Percentiles rank a stretch among this genome's conserved stretches.
phyloP scores from a whole-genome alignment of 1,284 basidiomycete species.

The Melampsora americana region DNA sequence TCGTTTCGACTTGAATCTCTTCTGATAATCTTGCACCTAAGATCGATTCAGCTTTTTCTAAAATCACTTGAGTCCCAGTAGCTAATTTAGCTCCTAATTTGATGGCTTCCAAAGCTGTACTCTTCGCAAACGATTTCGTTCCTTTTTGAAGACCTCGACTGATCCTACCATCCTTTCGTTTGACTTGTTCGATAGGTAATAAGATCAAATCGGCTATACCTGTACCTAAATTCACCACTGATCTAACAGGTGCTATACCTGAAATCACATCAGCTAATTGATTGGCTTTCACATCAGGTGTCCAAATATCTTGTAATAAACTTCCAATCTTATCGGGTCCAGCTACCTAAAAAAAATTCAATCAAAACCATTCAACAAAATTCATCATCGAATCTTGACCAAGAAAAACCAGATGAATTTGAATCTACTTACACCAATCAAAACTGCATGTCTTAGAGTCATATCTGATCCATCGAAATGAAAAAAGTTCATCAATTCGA shows the following conservation, averaged over 20 bases:
- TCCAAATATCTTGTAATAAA: constrained; percentile 93
- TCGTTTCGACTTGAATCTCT: constrained; percentile 49
- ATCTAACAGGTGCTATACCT: constrained; percentile 92
- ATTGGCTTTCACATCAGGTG: constrained; percentile 96
- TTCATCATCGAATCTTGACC: background rate
- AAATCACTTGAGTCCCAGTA: constrained; percentile 92
- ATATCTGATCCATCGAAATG: constrained; percentile 98
- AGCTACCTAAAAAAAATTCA: constrained; percentile 60
- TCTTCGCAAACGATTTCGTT: constrained; percentile 83
- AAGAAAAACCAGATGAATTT: background rate
- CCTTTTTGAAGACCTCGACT: constrained; percentile 91
- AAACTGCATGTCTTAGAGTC: constrained; percentile 86
- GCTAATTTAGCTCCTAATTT: constrained; percentile 90
- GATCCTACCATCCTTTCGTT: constrained; percentile 85
- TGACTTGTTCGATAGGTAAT: constrained; percentile 92
- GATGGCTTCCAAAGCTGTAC: constrained; percentile 89
- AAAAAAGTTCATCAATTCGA: constrained; percentile 99
- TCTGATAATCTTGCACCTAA: constrained; percentile 63
- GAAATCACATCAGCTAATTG: constrained; percentile 95
- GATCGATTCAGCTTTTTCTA: constrained; percentile 91
- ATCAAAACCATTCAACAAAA: background rate
- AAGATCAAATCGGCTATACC: constrained; percentile 93
- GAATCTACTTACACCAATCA: constrained; percentile 63
- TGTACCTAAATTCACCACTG: constrained; percentile 91
- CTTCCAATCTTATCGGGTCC: constrained; percentile 82